Evolutionary conservation across 83 land plant species (phyloP).

Genomic region (Isoetes engelmannii): DNA sequence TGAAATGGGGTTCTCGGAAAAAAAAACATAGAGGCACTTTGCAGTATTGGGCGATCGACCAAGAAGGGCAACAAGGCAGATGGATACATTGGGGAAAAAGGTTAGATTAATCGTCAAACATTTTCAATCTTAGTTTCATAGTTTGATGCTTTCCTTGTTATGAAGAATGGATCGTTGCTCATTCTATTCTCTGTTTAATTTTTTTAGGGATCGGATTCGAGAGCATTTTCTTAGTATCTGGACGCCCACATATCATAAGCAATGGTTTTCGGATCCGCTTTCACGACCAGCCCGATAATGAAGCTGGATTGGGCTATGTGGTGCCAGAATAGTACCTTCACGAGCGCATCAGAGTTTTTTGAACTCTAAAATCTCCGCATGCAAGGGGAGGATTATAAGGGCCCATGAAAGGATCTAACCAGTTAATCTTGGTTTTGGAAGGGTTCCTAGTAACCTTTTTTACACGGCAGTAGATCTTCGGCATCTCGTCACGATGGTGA

Average conservation of each 20-base stretch:
- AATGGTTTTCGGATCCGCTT: constrained; percentile 56
- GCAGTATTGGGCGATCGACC: constrained; percentile 56
- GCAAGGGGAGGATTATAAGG: no score
- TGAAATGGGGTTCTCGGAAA: constrained; percentile 55
- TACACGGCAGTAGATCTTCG: no score
- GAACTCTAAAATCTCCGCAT: no score
- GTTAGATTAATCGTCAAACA: constrained; percentile 11
- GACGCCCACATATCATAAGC: constrained; percentile 57
- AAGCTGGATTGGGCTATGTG: constrained; percentile 36
- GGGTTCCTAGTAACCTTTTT: no score
- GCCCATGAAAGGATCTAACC: no score
- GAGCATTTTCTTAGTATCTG: constrained; percentile 55
- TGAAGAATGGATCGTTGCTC: neutral
- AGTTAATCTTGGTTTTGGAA: no score
- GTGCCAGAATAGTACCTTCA: constrained; percentile 53
- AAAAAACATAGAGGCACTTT: constrained; percentile 49
- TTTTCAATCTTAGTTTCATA: neutral
- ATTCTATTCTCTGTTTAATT: no score
- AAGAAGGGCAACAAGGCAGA: constrained; percentile 48
- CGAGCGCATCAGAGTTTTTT: no score
- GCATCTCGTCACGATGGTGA: no score
- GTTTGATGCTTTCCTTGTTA: neutral
- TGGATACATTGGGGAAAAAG: constrained; percentile 64
- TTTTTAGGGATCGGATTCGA: constrained; percentile 67
- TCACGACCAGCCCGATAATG: constrained; percentile 30